These are phyloP conservation scores for Pholiota adiposa DNA, from an alignment of 1,284 basidiomycete species.

Conservation along the genomic window DNA sequence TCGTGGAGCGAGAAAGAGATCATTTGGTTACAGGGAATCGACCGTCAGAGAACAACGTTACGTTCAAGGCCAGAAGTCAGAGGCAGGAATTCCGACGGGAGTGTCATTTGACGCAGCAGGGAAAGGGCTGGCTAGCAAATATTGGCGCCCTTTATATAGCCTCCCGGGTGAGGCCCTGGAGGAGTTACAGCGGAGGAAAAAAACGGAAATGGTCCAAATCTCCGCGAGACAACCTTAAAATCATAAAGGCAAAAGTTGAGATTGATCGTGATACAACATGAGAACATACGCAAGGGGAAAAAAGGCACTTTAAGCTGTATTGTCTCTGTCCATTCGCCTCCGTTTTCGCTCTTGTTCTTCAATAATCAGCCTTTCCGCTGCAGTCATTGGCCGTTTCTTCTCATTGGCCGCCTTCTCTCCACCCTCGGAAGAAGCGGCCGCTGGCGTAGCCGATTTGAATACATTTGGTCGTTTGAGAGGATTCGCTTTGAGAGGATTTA, in stretches of 20 bases:
- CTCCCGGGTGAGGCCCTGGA: not conserved
- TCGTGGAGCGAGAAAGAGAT: too few species aligned
- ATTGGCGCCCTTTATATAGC: slow-evolving; percentile 13
- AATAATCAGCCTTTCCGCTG: slow-evolving; percentile 82
- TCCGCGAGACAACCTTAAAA: slow-evolving; percentile 14
- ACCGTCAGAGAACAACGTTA: too few species aligned
- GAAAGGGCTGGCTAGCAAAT: not conserved
- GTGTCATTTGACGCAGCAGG: too few species aligned
- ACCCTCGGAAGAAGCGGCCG: slow-evolving; percentile 31
- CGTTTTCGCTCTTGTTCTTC: slow-evolving; percentile 89
- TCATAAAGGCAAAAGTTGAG: slow-evolving; percentile 16
- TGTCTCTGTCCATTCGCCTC: slow-evolving; percentile 67
- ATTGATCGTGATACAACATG: slow-evolving; percentile 21
- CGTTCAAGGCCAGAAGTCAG: too few species aligned
- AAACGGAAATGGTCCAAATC: slow-evolving; percentile 15
- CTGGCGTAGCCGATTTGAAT: slow-evolving; percentile 58
- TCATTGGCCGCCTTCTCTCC: slow-evolving; percentile 40
- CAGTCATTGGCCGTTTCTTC: slow-evolving; percentile 72
- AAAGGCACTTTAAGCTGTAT: slow-evolving; percentile 29
- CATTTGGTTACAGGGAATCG: too few species aligned
- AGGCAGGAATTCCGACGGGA: not conserved
- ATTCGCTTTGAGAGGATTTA: slow-evolving; percentile 55
- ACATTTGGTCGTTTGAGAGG: slow-evolving; percentile 76
- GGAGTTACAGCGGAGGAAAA: slow-evolving; percentile 17
- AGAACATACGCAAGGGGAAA: slow-evolving; percentile 22